Base-by-base conservation (phyloP, 495 filamentous ascomycete species). In the Apiosordaria backusii region DNA sequence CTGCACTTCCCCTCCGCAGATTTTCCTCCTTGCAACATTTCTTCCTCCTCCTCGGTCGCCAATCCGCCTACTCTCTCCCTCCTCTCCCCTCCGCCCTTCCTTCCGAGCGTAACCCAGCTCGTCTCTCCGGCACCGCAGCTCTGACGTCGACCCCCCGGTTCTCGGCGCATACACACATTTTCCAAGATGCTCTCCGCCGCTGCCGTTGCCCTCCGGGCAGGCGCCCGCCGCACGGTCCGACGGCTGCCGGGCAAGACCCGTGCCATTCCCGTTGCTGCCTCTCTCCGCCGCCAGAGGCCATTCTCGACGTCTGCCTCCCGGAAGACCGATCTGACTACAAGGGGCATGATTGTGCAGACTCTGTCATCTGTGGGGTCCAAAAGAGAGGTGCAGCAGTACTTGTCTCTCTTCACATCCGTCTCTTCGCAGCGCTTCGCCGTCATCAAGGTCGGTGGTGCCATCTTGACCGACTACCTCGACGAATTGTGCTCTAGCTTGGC, bases 341-440 rank as follows among this genome's bases (percentile, higher is more conserved):
- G 95, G 64, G 89, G 88, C 26, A 96, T 96, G 63, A 93, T 99
- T 52, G 88, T 97, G 67, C 93, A 97, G 79, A 83, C 97, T 65
- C 84, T 98, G 64, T 97, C 92, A 82, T 97, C 96, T 75, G 95
- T 98, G 71, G 93, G 92, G 55, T 97, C 93, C 59, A 97, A 97
- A 85, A 85, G 95, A 61, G 95, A 99, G 80, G 93, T 97, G 50
- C 91, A 98, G 82, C 96, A 98, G 75, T 98, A 99, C 80, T 88
- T 98, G 62, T 96, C 94, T 60, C 93, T 97, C 75, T 99, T 99
- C 84, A 95, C 89, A 64, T 97, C 93, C 40, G 95, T 97, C 58
- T 96, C 94, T 23, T 96, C 92, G 4, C 94, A 97, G 83, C 92
- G 97, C 74, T 99, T 99, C 78, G 95, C 95, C 70, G 95, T 99